Conservation (phyloP, 2,329 filamentous ascomycete species). For the Sclerotinia minor region DNA sequence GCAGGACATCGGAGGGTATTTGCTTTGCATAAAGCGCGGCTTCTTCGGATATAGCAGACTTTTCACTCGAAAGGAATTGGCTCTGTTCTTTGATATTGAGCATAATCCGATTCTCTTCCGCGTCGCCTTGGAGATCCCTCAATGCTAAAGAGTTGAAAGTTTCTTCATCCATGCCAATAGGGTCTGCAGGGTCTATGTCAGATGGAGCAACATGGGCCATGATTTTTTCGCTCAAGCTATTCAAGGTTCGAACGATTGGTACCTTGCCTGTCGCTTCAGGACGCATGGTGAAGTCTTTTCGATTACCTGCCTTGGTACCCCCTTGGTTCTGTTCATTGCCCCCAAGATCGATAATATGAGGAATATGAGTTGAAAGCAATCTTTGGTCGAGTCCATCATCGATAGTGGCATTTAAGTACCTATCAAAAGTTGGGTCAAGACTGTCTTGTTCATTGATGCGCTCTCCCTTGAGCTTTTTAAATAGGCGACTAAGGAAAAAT, state of each 20-base stretch:
- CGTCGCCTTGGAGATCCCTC: constrained; percentile 74
- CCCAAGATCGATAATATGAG: constrained; percentile 87
- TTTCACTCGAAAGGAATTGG: constrained; percentile 70
- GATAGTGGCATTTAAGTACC: constrained; percentile 76
- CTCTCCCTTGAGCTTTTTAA: constrained; percentile 89
- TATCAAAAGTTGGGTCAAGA: constrained; percentile 78
- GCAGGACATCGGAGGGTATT: constrained; percentile 67
- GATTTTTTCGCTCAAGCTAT: constrained; percentile 89
- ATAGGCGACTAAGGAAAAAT: constrained; percentile 88
- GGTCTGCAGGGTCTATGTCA: constrained; percentile 66
- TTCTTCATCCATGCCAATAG: constrained; percentile 68
- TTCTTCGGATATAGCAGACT: constrained; percentile 44
- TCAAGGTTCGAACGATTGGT: constrained; percentile 85
- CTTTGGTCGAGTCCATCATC: constrained; percentile 53
- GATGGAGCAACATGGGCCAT: constrained; percentile 82
- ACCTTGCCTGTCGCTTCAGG: constrained; percentile 72
- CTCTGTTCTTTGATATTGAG: constrained; percentile 88
- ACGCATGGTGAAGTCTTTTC: constrained; percentile 87
- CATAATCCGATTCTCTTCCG: constrained; percentile 73
- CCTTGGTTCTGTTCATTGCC: constrained; percentile 96
- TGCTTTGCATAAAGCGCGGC: constrained; percentile 63
- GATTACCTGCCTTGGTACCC: constrained; percentile 76
- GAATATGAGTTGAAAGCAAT: constrained; percentile 66
- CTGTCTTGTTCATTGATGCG: constrained; percentile 76
- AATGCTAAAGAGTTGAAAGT: constrained; percentile 74